Percentiles rank a stretch among this genome's conserved stretches.
Evolutionary conservation across 352 stramenopile genomes (phyloP).

Genomic region (Globisporangium middletonii): DNA sequence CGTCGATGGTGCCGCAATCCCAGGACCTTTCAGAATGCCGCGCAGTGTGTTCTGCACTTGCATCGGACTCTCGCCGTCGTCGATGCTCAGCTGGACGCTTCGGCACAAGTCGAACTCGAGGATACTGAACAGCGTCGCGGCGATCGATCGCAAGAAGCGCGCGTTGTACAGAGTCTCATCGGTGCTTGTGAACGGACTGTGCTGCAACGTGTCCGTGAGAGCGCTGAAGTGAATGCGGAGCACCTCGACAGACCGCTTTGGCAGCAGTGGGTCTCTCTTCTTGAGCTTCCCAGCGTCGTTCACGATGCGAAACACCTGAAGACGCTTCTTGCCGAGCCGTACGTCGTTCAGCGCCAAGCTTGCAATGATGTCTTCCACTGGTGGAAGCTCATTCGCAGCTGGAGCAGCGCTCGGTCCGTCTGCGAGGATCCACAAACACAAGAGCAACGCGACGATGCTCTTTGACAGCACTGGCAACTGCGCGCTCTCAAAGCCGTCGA

Average conservation of each 20-base stretch:
- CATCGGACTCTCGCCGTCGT: not conserved
- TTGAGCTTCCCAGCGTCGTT: constrained; percentile 1
- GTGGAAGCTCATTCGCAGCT: not conserved
- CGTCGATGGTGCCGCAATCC: not conserved
- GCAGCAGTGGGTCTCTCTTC: not conserved
- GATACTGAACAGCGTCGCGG: not conserved
- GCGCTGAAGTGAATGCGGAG: not conserved
- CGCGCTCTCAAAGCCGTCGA: not conserved
- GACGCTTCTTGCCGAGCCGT: not conserved
- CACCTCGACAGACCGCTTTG: not conserved
- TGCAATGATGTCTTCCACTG: not conserved
- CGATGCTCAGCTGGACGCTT: not conserved
- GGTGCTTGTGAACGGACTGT: not conserved
- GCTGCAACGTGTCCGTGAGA: not conserved
- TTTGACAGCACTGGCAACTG: not conserved
- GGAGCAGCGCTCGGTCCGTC: not conserved
- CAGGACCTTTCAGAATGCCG: not conserved
- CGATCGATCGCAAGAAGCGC: not conserved
- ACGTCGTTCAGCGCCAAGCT: constrained; percentile 1
- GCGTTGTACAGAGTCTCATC: constrained; percentile 3
- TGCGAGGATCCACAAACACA: constrained; percentile 1
- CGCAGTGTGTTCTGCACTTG: constrained; percentile 1
- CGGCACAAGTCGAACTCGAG: constrained; percentile 2
- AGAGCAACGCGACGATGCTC: not conserved
- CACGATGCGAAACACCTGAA: constrained; percentile 1